Evolutionary conservation across 1,284 basidiomycete genomes (phyloP).

Genomic region (Rhodotorula glutinis): DNA sequence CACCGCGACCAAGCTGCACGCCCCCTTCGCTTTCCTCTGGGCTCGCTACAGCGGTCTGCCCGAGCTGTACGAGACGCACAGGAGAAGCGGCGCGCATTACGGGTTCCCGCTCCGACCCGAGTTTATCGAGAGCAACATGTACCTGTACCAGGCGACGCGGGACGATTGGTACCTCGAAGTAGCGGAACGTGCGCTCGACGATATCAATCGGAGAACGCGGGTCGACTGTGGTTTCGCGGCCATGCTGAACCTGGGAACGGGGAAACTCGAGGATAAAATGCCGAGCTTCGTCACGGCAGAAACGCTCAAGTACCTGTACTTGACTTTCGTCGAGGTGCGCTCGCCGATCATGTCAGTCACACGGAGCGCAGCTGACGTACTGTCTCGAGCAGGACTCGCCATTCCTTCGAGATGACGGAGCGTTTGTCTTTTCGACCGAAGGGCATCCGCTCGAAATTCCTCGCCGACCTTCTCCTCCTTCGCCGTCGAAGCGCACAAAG

Average conservation of each 20-base stretch:
- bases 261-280: constrained; percentile 50
- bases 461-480: background rate
- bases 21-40: constrained; percentile 66
- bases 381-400: constrained; percentile 55
- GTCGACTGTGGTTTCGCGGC: constrained; percentile 81
- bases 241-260: constrained; percentile 72
- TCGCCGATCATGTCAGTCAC: too few species aligned
- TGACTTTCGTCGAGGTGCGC: constrained; percentile 76
- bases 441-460: constrained; percentile 76
- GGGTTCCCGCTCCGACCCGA: constrained; percentile 50
- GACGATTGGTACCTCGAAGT: constrained; percentile 89
- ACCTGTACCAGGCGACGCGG: constrained; percentile 85
- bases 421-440: constrained; percentile 86
- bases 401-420: constrained; percentile 68
- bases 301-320: constrained; percentile 66
- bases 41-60: constrained; percentile 75
- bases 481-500: background rate
- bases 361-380: too few species aligned
- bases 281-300: constrained; percentile 36
- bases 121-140: constrained; percentile 56
- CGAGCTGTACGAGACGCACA: constrained; percentile 80
- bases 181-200: constrained; percentile 74
- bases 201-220: constrained; percentile 68
- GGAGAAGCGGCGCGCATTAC: constrained; percentile 54
- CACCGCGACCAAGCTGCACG: constrained; percentile 52